Conservation (phyloP, 2,329 filamentous ascomycete genomes). For the Biscogniauxia sp. region DNA sequence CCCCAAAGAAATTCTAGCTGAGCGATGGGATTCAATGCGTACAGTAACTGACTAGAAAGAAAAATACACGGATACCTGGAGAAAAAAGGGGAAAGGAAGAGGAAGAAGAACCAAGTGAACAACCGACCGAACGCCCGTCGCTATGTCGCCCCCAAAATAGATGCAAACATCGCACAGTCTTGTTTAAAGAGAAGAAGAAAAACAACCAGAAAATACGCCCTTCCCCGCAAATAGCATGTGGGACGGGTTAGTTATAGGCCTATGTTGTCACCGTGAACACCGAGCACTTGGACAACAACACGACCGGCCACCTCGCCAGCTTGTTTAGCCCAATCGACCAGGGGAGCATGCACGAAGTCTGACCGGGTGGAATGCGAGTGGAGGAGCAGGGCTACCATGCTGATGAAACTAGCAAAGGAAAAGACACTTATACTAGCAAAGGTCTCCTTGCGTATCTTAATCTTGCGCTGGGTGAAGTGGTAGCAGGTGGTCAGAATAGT, state of each 20-base stretch:
- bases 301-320: conserved; percentile 19
- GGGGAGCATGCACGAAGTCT: conserved; percentile 51
- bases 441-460: conserved; percentile 77
- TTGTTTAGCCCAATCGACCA: conserved; percentile 23
- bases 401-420: conserved; percentile 72
- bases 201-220: not conserved
- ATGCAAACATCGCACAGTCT: conserved; percentile 4
- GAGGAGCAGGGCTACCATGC: conserved; percentile 66
- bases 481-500: conserved; percentile 72
- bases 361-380: conserved; percentile 64
- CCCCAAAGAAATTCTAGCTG: not conserved
- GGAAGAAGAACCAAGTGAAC: not conserved
- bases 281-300: conserved; percentile 27
- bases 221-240: too few species aligned
- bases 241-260: not conserved
- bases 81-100: too few species aligned
- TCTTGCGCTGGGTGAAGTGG: conserved; percentile 73
- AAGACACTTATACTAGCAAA: conserved; percentile 75
- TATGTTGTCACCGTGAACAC: conserved; percentile 22
- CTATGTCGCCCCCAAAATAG: conserved; percentile 9
- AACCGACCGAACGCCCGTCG: conserved; percentile 17
- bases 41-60: not conserved
- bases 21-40: not conserved
- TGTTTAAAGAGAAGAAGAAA: not conserved
- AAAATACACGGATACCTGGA: not conserved